Percentiles rank a stretch among this genome's conserved stretches.
Evolutionary conservation across 2,329 filamentous ascomycete genomes (phyloP).

Genomic region (Chaetothyriales sp.): DNA sequence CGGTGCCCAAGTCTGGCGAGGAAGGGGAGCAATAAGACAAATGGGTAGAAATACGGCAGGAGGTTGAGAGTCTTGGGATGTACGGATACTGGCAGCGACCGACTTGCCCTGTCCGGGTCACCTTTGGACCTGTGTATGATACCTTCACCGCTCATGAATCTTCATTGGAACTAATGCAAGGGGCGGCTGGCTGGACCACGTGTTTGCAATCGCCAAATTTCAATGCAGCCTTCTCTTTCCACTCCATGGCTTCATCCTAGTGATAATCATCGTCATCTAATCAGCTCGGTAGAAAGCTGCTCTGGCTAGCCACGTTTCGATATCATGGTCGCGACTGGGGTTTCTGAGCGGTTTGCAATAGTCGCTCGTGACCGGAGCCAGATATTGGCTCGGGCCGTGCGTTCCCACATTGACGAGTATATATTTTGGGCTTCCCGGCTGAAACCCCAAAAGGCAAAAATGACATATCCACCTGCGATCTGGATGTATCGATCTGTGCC

Average conservation of each 20-base stretch:
- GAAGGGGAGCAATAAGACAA: constrained; percentile 5
- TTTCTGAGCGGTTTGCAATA: background rate
- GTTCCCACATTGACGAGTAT: constrained; percentile 23
- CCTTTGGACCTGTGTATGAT: background rate
- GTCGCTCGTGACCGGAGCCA: background rate
- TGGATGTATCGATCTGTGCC: constrained; percentile 42
- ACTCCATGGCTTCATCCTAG: background rate
- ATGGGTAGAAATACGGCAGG: background rate
- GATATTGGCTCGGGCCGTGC: background rate
- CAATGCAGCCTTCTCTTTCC: background rate
- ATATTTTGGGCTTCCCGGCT: constrained; percentile 48
- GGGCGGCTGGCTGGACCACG: background rate
- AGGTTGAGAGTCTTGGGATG: background rate
- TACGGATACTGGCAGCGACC: background rate
- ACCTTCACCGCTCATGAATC: constrained; percentile 8
- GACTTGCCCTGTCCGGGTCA: background rate
- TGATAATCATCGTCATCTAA: background rate
- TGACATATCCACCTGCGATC: constrained; percentile 36
- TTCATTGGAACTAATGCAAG: background rate
- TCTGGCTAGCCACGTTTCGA: constrained; percentile 27
- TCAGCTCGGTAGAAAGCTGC: background rate
- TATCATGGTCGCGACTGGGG: background rate
- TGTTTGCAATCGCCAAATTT: background rate
- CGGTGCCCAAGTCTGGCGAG: constrained; percentile 3
- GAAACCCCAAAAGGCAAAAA: constrained; percentile 51